Base-by-base conservation (phyloP, 2,329 filamentous ascomycete genomes). In the Colletotrichum tropicale region DNA sequence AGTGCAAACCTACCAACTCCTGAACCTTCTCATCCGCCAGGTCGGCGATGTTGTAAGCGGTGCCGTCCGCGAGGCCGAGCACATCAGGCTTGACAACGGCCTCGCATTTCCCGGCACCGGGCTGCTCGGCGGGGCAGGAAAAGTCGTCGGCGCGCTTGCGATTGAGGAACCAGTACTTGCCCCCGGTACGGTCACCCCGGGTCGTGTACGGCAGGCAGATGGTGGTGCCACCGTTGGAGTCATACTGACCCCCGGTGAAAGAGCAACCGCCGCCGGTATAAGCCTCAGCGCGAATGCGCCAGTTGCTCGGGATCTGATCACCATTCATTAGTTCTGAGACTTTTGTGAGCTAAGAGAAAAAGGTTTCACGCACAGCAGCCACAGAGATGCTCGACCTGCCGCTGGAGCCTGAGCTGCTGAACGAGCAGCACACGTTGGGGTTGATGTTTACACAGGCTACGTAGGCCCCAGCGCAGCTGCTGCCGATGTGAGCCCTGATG, bases 41-140 rank as follows among this genome's bases (percentile, higher is more conserved):
- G 28, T 62, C 61, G 52, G 55, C 15, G 26, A 75, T 75, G 61
- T 62, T 21, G 69, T 72, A 75, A 18, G 30, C 26, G 8, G 72
- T 75, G 28, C 69, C 72, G 62, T 75, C 72, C 43, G 26, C 69
- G 15, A 75, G 72, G 21, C 61, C 72, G 24, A 75, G 38, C 6
- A n/a, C 24, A 12, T 72, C 52, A 28, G 72, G 52, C 43, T 70
- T 58, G n/a, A 48, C 69, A 15, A 55, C 52, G 21, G 72, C 68
- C 15, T 75, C 72, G 62, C 72, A 75, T 43, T 66, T 56, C 8
- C 69, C 72, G 26, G 12, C 58, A 24, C 34, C 43, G 26, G 71
- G 66, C 60, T 74, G 71, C 43, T 74, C 71, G 28, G 38, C 66
- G 28, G 66, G 66, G 71, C 71, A 74, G 6, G 66, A 58, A n/a